Conservation (phyloP, 2,329 filamentous ascomycete species). For the Cryphonectria radicalis region DNA sequence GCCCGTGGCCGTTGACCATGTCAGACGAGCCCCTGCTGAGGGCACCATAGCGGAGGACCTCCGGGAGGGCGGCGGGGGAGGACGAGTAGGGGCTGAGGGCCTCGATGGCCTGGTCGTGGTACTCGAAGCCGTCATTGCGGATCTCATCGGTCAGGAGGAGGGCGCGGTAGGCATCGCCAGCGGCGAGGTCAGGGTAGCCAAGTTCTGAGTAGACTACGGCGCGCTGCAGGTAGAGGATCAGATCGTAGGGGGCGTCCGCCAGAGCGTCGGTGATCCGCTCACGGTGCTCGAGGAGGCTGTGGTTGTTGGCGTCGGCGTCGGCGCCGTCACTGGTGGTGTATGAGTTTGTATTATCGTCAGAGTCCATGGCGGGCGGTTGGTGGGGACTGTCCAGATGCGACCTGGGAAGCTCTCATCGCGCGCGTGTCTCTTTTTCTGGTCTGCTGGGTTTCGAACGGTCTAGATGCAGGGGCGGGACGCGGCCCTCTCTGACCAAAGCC, state of each 20-base stretch:
- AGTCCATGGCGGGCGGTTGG: slow-evolving; percentile 34
- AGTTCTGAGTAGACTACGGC: slow-evolving; percentile 73
- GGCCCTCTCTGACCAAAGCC: background rate
- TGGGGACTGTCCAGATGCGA: slow-evolving; percentile 15
- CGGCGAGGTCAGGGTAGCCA: slow-evolving; percentile 87
- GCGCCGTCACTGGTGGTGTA: slow-evolving; percentile 39
- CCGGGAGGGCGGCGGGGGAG: slow-evolving; percentile 41
- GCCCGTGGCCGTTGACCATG: slow-evolving; percentile 39
- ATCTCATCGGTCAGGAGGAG: slow-evolving; percentile 86
- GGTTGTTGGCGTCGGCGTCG: slow-evolving; percentile 45
- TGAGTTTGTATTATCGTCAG: slow-evolving; percentile 30
- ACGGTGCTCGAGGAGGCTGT: slow-evolving; percentile 57
- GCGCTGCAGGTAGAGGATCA: slow-evolving; percentile 69
- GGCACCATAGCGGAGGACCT: slow-evolving; percentile 51
- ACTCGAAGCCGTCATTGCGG: slow-evolving; percentile 78
- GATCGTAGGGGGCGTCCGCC: slow-evolving; percentile 59
- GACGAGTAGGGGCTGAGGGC: slow-evolving; percentile 49
- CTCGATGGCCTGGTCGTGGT: slow-evolving; percentile 69
- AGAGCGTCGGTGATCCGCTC: slow-evolving; percentile 61
- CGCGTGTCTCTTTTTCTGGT: background rate
- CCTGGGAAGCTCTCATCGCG: slow-evolving; percentile 21
- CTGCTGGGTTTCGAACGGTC: slow-evolving; percentile 5
- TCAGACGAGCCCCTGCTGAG: slow-evolving; percentile 42
- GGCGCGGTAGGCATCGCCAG: slow-evolving; percentile 87
- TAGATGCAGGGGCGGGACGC: slow-evolving; percentile 8